Base-by-base conservation (phyloP, 2,329 filamentous ascomycete species). In the Polytolypa hystricis region DNA sequence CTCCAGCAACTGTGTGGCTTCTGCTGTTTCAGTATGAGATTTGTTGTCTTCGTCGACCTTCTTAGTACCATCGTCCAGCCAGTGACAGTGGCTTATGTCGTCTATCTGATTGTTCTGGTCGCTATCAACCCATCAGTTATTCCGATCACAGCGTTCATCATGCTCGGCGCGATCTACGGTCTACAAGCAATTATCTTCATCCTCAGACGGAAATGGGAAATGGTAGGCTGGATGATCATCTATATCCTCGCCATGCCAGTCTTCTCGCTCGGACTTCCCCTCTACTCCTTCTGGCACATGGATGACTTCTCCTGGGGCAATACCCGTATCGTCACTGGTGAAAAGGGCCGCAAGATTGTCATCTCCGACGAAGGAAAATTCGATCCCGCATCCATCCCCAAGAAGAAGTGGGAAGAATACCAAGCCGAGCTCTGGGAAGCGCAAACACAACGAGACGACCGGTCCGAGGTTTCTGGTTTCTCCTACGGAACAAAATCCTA, bases 291-390 rank as follows among this genome's bases (percentile, higher is more conserved):
- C 74, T 98, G 91, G 91, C 76, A 95, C 66, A 96, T 96, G 91
- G 91, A 98, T 61, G 91, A 98, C 65, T 98, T 98, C 74, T 84
- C 82, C 52, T 98, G 91, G 91, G 91, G 91, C 64, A 98, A 95
- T 64, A 98, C 91, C 27, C 89, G 91, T 77, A 77, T 98, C 40
- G 86, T 98, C 46, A 91, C 84, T 5, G 91, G 91, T 57, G 91
- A 98, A 58, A 80, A 81, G 60, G 91, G 91, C 46, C 81, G 85
- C 58, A 89, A 95, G 69, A 69, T 96, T 43, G 77, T 98, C 49
- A 81, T 98, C 47, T 84, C 86, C 1, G 91, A 98, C 58, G 91
- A 98, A 65, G 91, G 91, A 67, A 95, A 94, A 61, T 98, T 96
- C 55, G 91, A 98, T 55, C 89, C 91, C 10, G 70, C 73, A 31